phyloP scores from a whole-genome alignment of 164 flowering plant species.

The Kingdonia uniflora region DNA sequence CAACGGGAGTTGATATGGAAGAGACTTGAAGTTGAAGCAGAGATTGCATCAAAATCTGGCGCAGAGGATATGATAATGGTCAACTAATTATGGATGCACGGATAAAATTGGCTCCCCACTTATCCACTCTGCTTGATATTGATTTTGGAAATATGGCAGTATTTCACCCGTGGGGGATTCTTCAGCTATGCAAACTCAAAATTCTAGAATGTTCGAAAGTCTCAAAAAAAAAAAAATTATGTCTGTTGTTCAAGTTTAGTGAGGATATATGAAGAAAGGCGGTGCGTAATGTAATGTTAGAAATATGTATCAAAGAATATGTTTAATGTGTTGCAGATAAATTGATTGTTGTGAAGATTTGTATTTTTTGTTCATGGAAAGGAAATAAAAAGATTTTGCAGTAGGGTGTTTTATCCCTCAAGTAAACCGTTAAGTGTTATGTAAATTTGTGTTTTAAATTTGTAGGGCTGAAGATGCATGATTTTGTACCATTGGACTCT shows the following conservation, averaged over 20 bases:
- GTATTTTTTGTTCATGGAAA: neutral
- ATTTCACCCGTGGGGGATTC: too few relatives aligned
- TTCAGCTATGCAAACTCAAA: neutral
- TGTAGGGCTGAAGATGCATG: too few relatives aligned
- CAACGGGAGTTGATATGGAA: constrained; percentile 55
- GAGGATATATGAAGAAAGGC: constrained; percentile 14
- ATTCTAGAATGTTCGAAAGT: neutral
- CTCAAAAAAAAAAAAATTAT: neutral
- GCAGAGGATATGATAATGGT: constrained; percentile 39
- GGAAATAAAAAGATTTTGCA: too few relatives aligned
- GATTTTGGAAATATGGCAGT: too few relatives aligned
- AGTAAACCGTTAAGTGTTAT: too few relatives aligned
- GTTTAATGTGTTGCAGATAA: constrained; percentile 18
- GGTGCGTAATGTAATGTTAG: constrained; percentile 20
- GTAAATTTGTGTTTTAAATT: too few relatives aligned
- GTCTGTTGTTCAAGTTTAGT: too few relatives aligned
- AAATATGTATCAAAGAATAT: constrained; percentile 18
- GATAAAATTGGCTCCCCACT: neutral
- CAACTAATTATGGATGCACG: constrained; percentile 11
- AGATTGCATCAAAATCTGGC: constrained; percentile 31
- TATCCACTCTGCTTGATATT: too few relatives aligned
- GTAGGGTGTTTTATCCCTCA: too few relatives aligned
- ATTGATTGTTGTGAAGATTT: neutral
- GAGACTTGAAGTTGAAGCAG: constrained; percentile 60
- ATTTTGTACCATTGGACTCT: too few relatives aligned